Conservation (phyloP, 192 early-diverging fungal genomes). For the Backusella tarrabulga region DNA sequence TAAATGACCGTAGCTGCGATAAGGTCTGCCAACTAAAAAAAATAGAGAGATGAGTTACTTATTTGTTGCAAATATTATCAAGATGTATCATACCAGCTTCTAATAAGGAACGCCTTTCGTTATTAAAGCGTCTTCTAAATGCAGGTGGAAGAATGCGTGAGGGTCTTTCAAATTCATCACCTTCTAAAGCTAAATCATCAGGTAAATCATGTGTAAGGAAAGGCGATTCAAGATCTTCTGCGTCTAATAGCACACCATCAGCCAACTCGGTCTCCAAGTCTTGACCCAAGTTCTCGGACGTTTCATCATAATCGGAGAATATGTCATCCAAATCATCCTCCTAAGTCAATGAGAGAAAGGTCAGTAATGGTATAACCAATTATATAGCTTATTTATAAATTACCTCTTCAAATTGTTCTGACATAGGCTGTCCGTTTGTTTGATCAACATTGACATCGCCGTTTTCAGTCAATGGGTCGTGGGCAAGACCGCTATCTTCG, state of each 20-base stretch:
- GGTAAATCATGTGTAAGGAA: conserved; percentile 45
- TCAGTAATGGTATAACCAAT: not conserved
- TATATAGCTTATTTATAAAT: not conserved
- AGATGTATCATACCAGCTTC: not conserved
- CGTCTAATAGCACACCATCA: conserved; percentile 54
- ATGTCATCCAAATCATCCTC: conserved; percentile 33
- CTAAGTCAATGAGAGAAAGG: not conserved
- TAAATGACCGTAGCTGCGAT: conserved; percentile 32
- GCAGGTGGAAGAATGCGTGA: conserved; percentile 39
- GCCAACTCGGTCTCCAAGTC: conserved; percentile 45
- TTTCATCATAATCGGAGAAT: conserved; percentile 39
- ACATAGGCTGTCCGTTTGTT: conserved; percentile 39
- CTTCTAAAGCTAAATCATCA: conserved; percentile 49
- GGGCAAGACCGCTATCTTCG: conserved; percentile 41
- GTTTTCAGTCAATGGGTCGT: conserved; percentile 20
- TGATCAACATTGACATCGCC: conserved; percentile 37
- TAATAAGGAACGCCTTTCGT: conserved; percentile 6
- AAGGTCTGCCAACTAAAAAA: conserved; percentile 38
- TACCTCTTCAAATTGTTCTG: conserved; percentile 30
- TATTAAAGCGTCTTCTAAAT: conserved; percentile 27
- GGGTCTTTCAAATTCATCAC: conserved; percentile 40
- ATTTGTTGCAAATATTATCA: not conserved
- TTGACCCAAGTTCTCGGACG: conserved; percentile 38
- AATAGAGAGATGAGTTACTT: not conserved
- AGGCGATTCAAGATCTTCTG: conserved; percentile 36